These are phyloP conservation scores for Linnemannia schmuckeri DNA, from an alignment of 192 early-diverging fungal species.

Conservation along the genomic window DNA sequence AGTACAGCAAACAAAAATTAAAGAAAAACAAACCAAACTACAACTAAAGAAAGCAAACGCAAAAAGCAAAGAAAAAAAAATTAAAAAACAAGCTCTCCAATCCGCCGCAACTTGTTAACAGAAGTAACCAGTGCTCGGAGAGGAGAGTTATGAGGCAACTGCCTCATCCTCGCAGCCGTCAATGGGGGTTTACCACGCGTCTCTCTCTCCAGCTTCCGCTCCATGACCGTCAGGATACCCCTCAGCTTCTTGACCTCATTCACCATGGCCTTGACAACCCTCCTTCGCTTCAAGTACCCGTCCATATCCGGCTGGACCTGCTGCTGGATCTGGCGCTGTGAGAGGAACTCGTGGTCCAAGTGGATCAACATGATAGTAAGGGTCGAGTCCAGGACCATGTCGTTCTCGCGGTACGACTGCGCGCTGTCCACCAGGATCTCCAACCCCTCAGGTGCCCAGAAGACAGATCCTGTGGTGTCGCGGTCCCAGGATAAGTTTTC, in stretches of 20 bases:
- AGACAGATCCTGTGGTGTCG: slow-evolving; percentile 40
- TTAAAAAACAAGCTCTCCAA: slow-evolving; percentile 37
- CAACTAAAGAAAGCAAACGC: neutral
- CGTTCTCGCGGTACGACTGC: slow-evolving; percentile 56
- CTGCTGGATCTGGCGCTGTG: neutral
- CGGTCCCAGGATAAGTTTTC: slow-evolving; percentile 47
- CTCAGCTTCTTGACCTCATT: slow-evolving; percentile 45
- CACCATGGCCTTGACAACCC: slow-evolving; percentile 20
- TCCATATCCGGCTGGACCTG: neutral
- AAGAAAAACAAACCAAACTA: neutral
- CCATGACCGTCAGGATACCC: slow-evolving; percentile 43
- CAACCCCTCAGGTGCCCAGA: slow-evolving; percentile 47
- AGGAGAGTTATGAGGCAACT: neutral
- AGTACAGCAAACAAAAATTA: neutral
- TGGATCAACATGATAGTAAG: slow-evolving; percentile 49
- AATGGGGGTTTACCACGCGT: neutral
- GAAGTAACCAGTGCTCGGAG: slow-evolving; percentile 11
- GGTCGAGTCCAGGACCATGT: slow-evolving; percentile 53
- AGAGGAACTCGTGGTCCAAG: slow-evolving; percentile 29
- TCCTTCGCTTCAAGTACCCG: slow-evolving; percentile 9
- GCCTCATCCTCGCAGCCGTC: slow-evolving; percentile 13
- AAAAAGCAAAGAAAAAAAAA: neutral
- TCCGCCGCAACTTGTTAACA: slow-evolving; percentile 31
- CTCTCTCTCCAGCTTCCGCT: slow-evolving; percentile 47
- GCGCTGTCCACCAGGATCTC: slow-evolving; percentile 55